Conservation (phyloP, 2,329 filamentous ascomycete species). For the Beauveria sp. region DNA sequence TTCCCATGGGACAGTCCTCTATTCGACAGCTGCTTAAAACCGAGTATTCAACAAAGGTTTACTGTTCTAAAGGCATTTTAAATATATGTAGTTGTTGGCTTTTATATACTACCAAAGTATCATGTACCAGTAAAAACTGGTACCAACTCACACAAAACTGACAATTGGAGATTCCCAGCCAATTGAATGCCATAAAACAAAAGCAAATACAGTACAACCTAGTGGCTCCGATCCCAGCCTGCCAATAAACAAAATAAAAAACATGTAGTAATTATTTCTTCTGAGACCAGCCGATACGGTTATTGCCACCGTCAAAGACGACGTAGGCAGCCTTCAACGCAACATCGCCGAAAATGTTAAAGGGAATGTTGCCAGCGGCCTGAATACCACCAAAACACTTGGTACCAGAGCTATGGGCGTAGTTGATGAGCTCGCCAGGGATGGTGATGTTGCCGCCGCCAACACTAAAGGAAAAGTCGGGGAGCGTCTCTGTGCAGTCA, state of each 20-base stretch:
- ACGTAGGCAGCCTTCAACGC: conserved; percentile 55
- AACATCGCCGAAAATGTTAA: conserved; percentile 57
- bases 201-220: too few species aligned
- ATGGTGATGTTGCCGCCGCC: conserved; percentile 50
- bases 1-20: neutral
- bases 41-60: neutral
- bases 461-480: conserved; percentile 45
- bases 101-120: neutral
- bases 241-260: neutral
- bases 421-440: conserved; percentile 47
- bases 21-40: too few species aligned
- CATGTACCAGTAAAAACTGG: neutral
- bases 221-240: too few species aligned
- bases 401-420: conserved; percentile 38
- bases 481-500: conserved; percentile 35
- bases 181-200: neutral
- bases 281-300: conserved; percentile 31
- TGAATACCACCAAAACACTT: conserved; percentile 65
- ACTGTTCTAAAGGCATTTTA: neutral
- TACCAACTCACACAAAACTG: neutral
- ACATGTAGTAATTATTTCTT: conserved; percentile 1
- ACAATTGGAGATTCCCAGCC: neutral
- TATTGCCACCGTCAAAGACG: conserved; percentile 48
- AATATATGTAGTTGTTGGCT: neutral
- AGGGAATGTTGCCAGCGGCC: conserved; percentile 33